Evolutionary conservation across 176 grass and related monocot species (phyloP), one percentile per base, ranked within the genome.

Genomic region (Bothriochloa decipiens): DNA sequence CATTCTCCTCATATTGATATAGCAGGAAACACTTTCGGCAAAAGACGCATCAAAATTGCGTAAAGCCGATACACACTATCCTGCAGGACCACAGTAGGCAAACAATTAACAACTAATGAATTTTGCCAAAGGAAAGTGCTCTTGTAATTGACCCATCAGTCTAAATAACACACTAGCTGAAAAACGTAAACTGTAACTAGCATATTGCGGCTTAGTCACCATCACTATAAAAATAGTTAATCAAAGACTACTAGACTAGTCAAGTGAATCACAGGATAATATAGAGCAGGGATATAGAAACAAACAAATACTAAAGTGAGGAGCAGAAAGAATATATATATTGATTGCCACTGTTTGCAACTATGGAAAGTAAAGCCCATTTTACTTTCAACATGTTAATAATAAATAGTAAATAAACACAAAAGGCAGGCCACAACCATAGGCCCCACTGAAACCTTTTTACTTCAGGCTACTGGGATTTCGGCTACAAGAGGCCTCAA

Each of bases 1-100:
- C 93, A 92, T 66, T 91, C 88, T 91, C 88, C 83, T 41, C 61
- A 23, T 35, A 29, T 92, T 87, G 25, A 3, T 95, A 62, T 92
- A 72, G 88, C 91, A 92, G 91, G 72, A 95, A 87, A 77, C 49
- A 84, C 91, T 89, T 95, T 91, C 83, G 15, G 88, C 86, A 79
- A 47, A 60, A 80, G n/a, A 83, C 65, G 47, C 86, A 85, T 32
- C 43, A 27, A 77, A 70, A 60, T 45, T 33, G 91, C 81, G 68
- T 74, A 43, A 85, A 79, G 78, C 91, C 37, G 29, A 92, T 85
- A 92, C 86, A 95, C 80, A 95, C 86, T 66, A 82, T 95, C 83
- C 91, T 91, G 91, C 93, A 67, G 13, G 68, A 62, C 63, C 37
- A 81, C 45, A 80, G 1, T 80, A 63, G 11, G 32, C 49, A 36